Base-by-base conservation (phyloP, 805 yeast species). In the Lipomyces sp. region DNA sequence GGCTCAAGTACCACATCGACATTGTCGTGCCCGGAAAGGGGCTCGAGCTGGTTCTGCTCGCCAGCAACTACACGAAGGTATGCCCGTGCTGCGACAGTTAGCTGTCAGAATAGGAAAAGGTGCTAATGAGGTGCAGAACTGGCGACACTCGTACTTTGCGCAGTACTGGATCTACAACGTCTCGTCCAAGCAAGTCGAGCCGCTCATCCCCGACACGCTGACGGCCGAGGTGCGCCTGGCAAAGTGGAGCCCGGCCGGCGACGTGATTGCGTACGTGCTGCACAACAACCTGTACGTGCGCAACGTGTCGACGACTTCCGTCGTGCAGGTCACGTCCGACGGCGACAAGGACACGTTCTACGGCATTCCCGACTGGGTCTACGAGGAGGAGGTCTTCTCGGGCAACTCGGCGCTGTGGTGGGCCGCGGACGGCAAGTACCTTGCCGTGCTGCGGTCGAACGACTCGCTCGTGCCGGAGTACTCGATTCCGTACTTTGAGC, bases 361-460 rank as follows among this genome's bases (percentile, higher is more conserved):
- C 64, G 96, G 96, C 2, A 82, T 83, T 54, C 95, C 96, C 0
- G 96, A 88, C 64, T 88, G 96, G 96, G 95, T 87, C 6, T 88
- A 88, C 60, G 96, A 89, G 63, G 96, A 88, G 60, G 96, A 88
- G 67, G 93, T 88, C 0, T 75, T 85, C 46, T 80, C 79, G 32
- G 76, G 79, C 22, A 88, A 83, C 60, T 68, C 75, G 21, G 86
- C 90, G 0, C 59, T 87, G 42, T 88, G 95, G 95, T 89, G 96
- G 96, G 83, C 95, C 4, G 86, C 86, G 7, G 67, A 73, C 37
- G 89, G 91, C 11, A 70, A 76, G n/a, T 75, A 73, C 60, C 64
- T 89, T 39, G 76, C 88, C 0, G 83, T 78, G 55, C 67, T 85
- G 59, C 75, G 81, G 50, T 78, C 85, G 33, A 82, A 88, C 65